Evolutionary conservation across 768 basidiomycete genomes (phyloP), one percentile per base, ranked within the genome.

Genomic region (Cystofilobasidium capitatum): DNA sequence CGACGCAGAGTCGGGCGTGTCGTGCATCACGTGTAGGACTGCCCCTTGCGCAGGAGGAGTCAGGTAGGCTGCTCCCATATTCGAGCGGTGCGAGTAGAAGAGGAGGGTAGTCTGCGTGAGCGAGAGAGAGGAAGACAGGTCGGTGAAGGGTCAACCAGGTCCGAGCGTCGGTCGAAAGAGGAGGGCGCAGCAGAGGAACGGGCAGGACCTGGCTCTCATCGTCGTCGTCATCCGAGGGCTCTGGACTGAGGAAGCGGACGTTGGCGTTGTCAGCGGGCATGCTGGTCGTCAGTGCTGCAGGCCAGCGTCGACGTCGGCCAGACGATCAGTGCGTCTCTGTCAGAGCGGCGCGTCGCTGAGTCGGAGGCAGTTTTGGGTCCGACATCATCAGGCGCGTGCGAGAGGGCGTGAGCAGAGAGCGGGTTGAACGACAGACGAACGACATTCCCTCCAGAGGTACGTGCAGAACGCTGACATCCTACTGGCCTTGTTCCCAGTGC

Each of bases 241-340:
- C n/a, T n/a, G 51, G 51, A 31, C 51, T 55, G 51, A 14, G 29
- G 51, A 55, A 55, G 31, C 51, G 51, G 31, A 55, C 51, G 51
- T 55, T 55, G 33, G 51, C 51, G 31, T 17, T 26, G 9, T 55
- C 29, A 26, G n/a, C n/a, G n/a, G n/a, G n/a, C n/a, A n/a, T n/a
- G n/a, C n/a, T n/a, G n/a, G n/a, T n/a, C n/a, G n/a, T n/a, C n/a
- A n/a, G n/a, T n/a, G n/a, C n/a, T n/a, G n/a, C n/a, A n/a, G n/a
- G n/a, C n/a, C n/a, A n/a, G n/a, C n/a, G n/a, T n/a, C n/a, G n/a
- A n/a, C n/a, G n/a, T n/a, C n/a, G n/a, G n/a, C n/a, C n/a, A n/a
- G n/a, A n/a, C n/a, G n/a, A n/a, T n/a, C n/a, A n/a, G n/a, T n/a
- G n/a, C n/a, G n/a, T n/a, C n/a, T n/a, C n/a, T n/a, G n/a, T n/a